phyloP scores from a whole-genome alignment of 306 rosid genomes.

The Carpinus viminea region DNA sequence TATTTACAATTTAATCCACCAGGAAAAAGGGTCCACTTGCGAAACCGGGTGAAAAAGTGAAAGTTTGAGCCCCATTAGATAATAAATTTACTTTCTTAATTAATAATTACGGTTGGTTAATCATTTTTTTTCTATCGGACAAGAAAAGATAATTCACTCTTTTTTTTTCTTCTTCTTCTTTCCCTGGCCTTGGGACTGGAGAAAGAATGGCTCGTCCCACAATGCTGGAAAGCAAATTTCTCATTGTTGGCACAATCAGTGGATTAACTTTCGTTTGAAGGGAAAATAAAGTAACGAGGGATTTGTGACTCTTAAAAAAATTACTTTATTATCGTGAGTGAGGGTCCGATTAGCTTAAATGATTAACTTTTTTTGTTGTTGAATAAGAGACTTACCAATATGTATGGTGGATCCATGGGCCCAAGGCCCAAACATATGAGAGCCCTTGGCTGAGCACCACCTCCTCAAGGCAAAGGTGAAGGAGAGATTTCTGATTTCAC shows the following conservation, averaged over 20 bases:
- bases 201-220: not conserved
- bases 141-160: not conserved
- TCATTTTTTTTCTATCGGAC: not conserved
- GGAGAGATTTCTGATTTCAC: too few relatives aligned
- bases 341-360: not conserved
- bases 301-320: too few relatives aligned
- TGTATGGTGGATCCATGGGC: too few relatives aligned
- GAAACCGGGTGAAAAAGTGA: not conserved
- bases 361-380: too few relatives aligned
- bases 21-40: not conserved
- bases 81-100: not conserved
- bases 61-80: slow-evolving; percentile 29
- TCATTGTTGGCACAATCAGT: slow-evolving; percentile 38
- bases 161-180: not conserved
- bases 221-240: not conserved
- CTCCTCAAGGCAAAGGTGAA: too few relatives aligned
- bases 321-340: not conserved
- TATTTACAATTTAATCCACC: slow-evolving; percentile 24
- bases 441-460: too few relatives aligned
- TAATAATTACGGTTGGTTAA: not conserved
- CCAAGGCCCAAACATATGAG: too few relatives aligned
- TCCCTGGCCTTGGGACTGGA: not conserved
- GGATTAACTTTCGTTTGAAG: slow-evolving; percentile 11
- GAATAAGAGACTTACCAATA: too few relatives aligned
- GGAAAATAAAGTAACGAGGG: not conserved